Conservation (phyloP, 2,329 filamentous ascomycete species). For the Curvularia sp. region DNA sequence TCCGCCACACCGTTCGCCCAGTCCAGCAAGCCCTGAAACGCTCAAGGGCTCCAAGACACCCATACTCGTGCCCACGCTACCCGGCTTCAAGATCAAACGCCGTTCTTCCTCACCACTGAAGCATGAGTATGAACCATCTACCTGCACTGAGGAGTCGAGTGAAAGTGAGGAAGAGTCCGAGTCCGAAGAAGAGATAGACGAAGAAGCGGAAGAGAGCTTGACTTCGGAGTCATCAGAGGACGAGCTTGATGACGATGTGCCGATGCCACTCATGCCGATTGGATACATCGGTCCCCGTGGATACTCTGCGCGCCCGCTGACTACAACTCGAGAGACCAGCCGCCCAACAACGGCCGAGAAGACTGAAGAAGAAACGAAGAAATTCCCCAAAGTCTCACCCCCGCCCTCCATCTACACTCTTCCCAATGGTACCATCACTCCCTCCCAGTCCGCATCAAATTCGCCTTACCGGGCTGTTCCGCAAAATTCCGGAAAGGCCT, state of each 20-base stretch:
- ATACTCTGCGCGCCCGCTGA: constrained; percentile 22
- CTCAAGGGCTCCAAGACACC: constrained; percentile 54
- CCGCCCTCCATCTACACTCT: constrained; percentile 50
- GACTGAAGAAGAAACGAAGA: constrained; percentile 38
- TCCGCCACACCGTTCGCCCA: constrained; percentile 62
- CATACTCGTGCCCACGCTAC: constrained; percentile 57
- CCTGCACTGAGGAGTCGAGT: constrained; percentile 67
- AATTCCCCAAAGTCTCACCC: constrained; percentile 54
- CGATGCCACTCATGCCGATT: constrained; percentile 48
- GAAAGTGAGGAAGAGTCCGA: constrained; percentile 62
- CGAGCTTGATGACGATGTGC: constrained; percentile 60
- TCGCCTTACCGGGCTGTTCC: constrained; percentile 66
- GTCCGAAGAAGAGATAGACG: constrained; percentile 50
- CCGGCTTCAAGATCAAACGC: constrained; percentile 61
- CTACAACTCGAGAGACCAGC: constrained; percentile 20
- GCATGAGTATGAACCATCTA: constrained; percentile 93
- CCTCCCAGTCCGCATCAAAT: constrained; percentile 84
- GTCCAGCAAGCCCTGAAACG: constrained; percentile 56
- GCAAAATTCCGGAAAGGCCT: constrained; percentile 58
- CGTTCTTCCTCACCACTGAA: constrained; percentile 92
- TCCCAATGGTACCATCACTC: constrained; percentile 66
- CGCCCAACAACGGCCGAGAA: constrained; percentile 16
- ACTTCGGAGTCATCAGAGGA: constrained; percentile 63
- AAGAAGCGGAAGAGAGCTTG: constrained; percentile 58
- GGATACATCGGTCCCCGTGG: constrained; percentile 30